Conservation (phyloP, 2,329 filamentous ascomycete genomes). For the Zymoseptoria tritici region DNA sequence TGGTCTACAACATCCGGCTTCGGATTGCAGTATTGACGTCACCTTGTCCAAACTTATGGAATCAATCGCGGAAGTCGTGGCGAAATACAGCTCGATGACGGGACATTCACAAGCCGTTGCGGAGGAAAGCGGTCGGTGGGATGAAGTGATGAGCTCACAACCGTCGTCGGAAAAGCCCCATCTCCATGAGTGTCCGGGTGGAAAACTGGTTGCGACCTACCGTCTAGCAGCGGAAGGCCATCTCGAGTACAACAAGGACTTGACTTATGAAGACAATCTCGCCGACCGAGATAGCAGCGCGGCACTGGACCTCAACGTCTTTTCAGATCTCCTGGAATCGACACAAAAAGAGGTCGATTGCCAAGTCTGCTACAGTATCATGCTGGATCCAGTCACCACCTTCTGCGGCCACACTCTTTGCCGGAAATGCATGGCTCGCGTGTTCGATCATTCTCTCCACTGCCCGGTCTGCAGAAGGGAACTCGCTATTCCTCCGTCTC, state of each 20-base stretch:
- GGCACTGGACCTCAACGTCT: constrained; percentile 42
- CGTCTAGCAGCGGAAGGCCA: constrained; percentile 55
- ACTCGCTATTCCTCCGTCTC: constrained; percentile 47
- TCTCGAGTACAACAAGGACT: constrained; percentile 43
- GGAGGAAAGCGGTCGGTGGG: constrained; percentile 32
- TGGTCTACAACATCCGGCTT: constrained; percentile 62
- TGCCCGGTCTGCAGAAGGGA: constrained; percentile 74
- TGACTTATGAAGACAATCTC: constrained; percentile 16
- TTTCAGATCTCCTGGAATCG: constrained; percentile 54
- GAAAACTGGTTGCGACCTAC: constrained; percentile 60
- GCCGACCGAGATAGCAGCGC: constrained; percentile 30
- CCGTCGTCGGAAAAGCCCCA: constrained; percentile 31
- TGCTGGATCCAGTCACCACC: constrained; percentile 76
- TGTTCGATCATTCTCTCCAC: constrained; percentile 67
- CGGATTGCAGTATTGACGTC: constrained; percentile 71
- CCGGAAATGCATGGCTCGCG: constrained; percentile 65
- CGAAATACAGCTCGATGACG: constrained; percentile 30
- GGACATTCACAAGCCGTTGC: constrained; percentile 35
- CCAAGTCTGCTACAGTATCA: constrained; percentile 76
- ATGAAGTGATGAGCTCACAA: constrained; percentile 27
- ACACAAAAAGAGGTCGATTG: constrained; percentile 71
- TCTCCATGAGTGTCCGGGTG: constrained; percentile 44
- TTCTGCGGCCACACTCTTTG: constrained; percentile 87
- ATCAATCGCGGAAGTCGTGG: constrained; percentile 49
- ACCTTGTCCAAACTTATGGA: constrained; percentile 65